Percentiles rank a stretch among this genome's conserved stretches.
phyloP scores from a whole-genome alignment of 805 yeast genomes.

The Cyberlindnera sargentensis region DNA sequence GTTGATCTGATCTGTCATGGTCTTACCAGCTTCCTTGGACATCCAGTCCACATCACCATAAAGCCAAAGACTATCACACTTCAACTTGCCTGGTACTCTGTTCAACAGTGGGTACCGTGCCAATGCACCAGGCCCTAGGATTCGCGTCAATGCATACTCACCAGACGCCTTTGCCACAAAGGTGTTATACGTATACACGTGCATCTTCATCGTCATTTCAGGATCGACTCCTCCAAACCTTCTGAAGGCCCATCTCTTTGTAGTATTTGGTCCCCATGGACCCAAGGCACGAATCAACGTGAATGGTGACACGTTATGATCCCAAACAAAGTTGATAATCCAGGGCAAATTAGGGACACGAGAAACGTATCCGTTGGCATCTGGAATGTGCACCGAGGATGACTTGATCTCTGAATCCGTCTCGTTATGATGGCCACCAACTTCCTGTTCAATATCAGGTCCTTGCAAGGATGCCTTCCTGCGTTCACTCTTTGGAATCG shows the following conservation, averaged over 20 bases:
- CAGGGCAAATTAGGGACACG: conserved; percentile 29
- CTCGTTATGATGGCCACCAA: conserved; percentile 14
- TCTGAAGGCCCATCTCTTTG: conserved; percentile 49
- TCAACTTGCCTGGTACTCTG: conserved; percentile 35
- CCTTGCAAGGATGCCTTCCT: conserved; percentile 12
- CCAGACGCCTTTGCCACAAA: conserved; percentile 56
- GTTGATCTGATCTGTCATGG: conserved; percentile 31
- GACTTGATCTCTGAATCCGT: conserved; percentile 13
- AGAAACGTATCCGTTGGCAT: conserved; percentile 27
- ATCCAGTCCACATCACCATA: conserved; percentile 72
- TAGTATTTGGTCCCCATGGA: conserved; percentile 44
- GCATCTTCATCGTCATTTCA: conserved; percentile 35
- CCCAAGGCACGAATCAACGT: conserved; percentile 42
- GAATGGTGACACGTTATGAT: conserved; percentile 47
- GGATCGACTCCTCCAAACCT: conserved; percentile 30
- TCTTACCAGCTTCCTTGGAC: conserved; percentile 53
- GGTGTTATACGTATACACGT: conserved; percentile 44
- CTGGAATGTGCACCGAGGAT: conserved; percentile 22
- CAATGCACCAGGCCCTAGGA: conserved; percentile 51
- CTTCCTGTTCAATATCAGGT: conserved; percentile 28
- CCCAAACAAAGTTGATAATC: conserved; percentile 42
- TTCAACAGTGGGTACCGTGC: conserved; percentile 52
- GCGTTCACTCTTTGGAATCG: conserved; percentile 2
- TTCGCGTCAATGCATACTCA: conserved; percentile 53
- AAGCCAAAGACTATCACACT: conserved; percentile 37